These are phyloP conservation scores for Mycena indigotica DNA, from an alignment of 768 basidiomycete species.

Conservation along the genomic window DNA sequence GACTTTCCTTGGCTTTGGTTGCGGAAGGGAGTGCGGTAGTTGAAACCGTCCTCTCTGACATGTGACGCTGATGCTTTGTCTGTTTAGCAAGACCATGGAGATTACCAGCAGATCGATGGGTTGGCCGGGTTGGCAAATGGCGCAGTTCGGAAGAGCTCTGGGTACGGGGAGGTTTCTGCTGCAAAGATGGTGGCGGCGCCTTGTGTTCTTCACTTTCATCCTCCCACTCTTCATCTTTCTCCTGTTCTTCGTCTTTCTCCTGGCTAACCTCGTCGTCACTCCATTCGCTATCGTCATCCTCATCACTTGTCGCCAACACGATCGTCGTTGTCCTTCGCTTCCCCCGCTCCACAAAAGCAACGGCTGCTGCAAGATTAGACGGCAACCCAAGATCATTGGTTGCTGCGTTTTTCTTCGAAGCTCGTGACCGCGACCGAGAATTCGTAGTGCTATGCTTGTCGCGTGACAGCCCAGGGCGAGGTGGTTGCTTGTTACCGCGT, in stretches of 20 bases:
- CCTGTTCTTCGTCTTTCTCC: constrained; percentile 13
- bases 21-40: constrained; percentile 8
- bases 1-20: too few relatives aligned
- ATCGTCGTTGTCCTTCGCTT: constrained; percentile 6
- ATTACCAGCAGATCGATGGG: constrained; percentile 15
- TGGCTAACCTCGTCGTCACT: constrained; percentile 15
- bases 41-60: not conserved
- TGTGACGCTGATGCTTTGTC: constrained; percentile 21
- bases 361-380: constrained; percentile 14
- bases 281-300: constrained; percentile 19
- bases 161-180: constrained; percentile 5
- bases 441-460: constrained; percentile 1
- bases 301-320: constrained; percentile 13
- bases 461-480: not conserved
- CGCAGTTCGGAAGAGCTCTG: constrained; percentile 15
- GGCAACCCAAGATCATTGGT: constrained; percentile 8
- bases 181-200: constrained; percentile 20
- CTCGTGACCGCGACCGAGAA: constrained; percentile 12
- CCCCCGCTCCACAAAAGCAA: constrained; percentile 18
- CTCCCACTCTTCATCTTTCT: constrained; percentile 16
- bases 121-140: constrained; percentile 22
- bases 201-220: constrained; percentile 21
- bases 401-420: constrained; percentile 1
- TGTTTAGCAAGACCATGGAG: constrained; percentile 26
- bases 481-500: constrained; percentile 8